phyloP scores from a whole-genome alignment of 345 rosid species.

The Corymbia maculata region DNA sequence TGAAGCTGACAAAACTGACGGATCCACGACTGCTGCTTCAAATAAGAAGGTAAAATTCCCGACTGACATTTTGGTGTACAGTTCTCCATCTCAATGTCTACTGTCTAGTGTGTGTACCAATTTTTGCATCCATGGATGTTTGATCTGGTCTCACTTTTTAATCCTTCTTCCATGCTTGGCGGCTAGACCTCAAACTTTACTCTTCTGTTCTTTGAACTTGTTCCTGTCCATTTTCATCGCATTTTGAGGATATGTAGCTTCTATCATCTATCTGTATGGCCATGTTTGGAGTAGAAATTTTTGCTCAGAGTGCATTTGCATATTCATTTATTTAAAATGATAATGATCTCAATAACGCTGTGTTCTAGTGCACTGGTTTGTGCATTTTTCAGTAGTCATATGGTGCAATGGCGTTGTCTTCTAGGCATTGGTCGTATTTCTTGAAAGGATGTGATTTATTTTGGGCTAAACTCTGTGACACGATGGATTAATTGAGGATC shows the following conservation, averaged over 20 bases:
- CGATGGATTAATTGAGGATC: background rate
- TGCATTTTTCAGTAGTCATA: background rate
- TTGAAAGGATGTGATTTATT: background rate
- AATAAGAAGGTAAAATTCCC: conserved; percentile 53
- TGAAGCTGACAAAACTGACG: conserved; percentile 82
- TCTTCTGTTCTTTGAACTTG: background rate
- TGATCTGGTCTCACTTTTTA: conserved; percentile 3
- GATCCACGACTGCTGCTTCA: conserved; percentile 24
- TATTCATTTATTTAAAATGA: background rate
- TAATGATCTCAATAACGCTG: background rate
- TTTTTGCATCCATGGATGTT: conserved; percentile 16
- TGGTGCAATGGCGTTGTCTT: background rate
- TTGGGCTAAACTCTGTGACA: background rate
- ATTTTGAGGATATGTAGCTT: background rate
- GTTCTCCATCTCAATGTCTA: conserved; percentile 9
- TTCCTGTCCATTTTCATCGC: background rate
- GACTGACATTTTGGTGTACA: background rate
- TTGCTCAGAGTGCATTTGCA: background rate
- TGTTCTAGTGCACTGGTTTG: background rate
- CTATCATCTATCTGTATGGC: background rate
- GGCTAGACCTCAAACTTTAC: background rate
- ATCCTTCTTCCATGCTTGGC: background rate
- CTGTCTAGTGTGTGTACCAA: background rate
- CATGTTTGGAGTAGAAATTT: background rate
- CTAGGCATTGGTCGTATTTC: background rate